A percentile compares a stretch with the other conserved stretches of the same genome.
Evolutionary conservation across 257 asterid genomes (phyloP).

Genomic region (Voacanga thouarsii): DNA sequence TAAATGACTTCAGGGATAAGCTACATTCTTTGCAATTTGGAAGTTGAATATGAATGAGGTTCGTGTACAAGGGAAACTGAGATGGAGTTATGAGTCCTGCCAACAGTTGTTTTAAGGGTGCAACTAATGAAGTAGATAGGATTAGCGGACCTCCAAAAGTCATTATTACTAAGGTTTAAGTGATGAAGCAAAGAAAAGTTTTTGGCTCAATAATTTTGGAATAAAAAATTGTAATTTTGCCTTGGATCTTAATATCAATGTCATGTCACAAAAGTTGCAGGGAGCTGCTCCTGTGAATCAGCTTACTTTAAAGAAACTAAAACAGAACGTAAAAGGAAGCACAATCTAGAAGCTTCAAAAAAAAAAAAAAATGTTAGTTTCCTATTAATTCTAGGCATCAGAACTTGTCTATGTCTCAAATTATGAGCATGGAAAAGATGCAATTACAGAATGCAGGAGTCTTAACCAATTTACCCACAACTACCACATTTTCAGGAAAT

Average conservation of each 20-base stretch:
- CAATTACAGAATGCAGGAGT: background rate
- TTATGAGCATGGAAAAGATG: background rate
- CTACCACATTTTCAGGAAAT: background rate
- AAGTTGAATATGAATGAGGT: background rate
- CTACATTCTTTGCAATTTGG: too few species aligned
- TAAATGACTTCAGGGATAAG: background rate
- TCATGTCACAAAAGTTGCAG: background rate
- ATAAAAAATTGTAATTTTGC: too few species aligned
- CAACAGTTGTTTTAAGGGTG: too few species aligned
- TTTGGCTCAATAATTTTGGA: too few species aligned
- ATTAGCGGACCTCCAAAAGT: background rate
- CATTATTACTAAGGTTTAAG: too few species aligned
- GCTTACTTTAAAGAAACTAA: too few species aligned
- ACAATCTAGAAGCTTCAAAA: too few species aligned
- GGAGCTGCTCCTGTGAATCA: background rate
- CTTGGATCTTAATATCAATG: background rate
- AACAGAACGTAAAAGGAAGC: too few species aligned
- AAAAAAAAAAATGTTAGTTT: too few species aligned
- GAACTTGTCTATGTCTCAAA: background rate
- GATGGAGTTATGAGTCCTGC: background rate
- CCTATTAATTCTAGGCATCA: background rate
- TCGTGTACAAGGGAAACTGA: background rate
- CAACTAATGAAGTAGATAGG: background rate
- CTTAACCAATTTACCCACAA: background rate
- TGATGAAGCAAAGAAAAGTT: too few species aligned